Percentiles rank a stretch among this genome's conserved stretches.
These are phyloP conservation scores for Hypoxylon fuscum DNA, from an alignment of 495 filamentous ascomycete genomes.

Conservation along the genomic window DNA sequence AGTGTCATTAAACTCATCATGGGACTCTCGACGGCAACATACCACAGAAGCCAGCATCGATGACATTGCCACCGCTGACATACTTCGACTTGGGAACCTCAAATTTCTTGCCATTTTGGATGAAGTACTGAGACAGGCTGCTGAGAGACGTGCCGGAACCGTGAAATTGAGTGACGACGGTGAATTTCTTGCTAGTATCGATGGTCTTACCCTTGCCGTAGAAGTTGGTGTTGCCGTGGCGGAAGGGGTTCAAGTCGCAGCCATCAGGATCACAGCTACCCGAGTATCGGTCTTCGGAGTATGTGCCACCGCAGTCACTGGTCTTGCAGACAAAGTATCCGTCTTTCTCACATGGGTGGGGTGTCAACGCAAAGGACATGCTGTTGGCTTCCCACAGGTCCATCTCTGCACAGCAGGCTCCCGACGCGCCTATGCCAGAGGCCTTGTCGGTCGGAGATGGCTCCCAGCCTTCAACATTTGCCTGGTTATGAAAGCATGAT, in stretches of 20 bases:
- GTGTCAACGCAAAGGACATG: slow-evolving; percentile 67
- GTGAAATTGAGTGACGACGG: slow-evolving; percentile 74
- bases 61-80: slow-evolving; percentile 57
- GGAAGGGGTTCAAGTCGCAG: slow-evolving; percentile 59
- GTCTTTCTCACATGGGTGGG: slow-evolving; percentile 67
- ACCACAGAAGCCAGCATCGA: slow-evolving; percentile 44
- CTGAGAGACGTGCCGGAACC: slow-evolving; percentile 66
- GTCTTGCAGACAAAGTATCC: slow-evolving; percentile 56
- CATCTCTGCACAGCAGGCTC: slow-evolving; percentile 77
- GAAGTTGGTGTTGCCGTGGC: slow-evolving; percentile 62
- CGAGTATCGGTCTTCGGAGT: slow-evolving; percentile 52
- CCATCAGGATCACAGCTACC: slow-evolving; percentile 65
- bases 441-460: slow-evolving; percentile 63
- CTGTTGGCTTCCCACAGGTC: slow-evolving; percentile 78
- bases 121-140: slow-evolving; percentile 60
- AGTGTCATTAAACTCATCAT: not conserved
- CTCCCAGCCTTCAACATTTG: slow-evolving; percentile 67
- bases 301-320: slow-evolving; percentile 59
- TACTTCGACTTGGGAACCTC: slow-evolving; percentile 62
- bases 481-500: slow-evolving; percentile 38
- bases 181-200: slow-evolving; percentile 67
- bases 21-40: slow-evolving; percentile 40
- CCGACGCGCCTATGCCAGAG: slow-evolving; percentile 63
- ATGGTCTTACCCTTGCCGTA: slow-evolving; percentile 63
- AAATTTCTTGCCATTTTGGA: slow-evolving; percentile 68